A percentile compares a stretch with the other conserved stretches of the same genome.
Evolutionary conservation across 306 rosid species (phyloP).

Genomic region (Morella rubra): DNA sequence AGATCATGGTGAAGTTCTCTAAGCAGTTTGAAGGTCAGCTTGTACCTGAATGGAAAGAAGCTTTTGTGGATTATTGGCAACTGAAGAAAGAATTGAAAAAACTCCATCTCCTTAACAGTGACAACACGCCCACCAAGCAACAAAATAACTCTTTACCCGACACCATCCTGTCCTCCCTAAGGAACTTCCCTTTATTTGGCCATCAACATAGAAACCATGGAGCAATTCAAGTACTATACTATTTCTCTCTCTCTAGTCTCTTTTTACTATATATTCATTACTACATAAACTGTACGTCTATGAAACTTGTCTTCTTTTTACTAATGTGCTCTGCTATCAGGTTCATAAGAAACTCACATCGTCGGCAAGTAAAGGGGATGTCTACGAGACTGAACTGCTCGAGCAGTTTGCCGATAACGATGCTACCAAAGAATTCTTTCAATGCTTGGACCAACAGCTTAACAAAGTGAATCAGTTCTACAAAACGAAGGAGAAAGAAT

Average conservation of each 20-base stretch:
- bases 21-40: slow-evolving; percentile 90
- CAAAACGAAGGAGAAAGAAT: slow-evolving; percentile 75
- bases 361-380: slow-evolving; percentile 68
- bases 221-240: slow-evolving; percentile 73
- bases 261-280: no score
- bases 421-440: slow-evolving; percentile 81
- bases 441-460: slow-evolving; percentile 80
- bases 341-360: slow-evolving; percentile 84
- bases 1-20: slow-evolving; percentile 87
- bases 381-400: slow-evolving; percentile 88
- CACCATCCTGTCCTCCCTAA: slow-evolving; percentile 54
- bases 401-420: slow-evolving; percentile 80
- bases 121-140: slow-evolving; percentile 28
- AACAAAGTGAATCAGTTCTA: slow-evolving; percentile 85
- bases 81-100: slow-evolving; percentile 82
- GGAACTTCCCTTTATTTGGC: slow-evolving; percentile 55
- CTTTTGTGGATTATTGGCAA: slow-evolving; percentile 86
- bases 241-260: background rate
- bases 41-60: slow-evolving; percentile 98
- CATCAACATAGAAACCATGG: slow-evolving; percentile 74
- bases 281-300: no score
- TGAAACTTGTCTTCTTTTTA: no score
- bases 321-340: slow-evolving; percentile 34
- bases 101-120: slow-evolving; percentile 48
- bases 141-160: slow-evolving; percentile 35